A percentile compares a stretch with the other conserved stretches of the same genome.
These are phyloP conservation scores for Penicillium flavigenum DNA, from an alignment of 495 filamentous ascomycete species.

Conservation along the genomic window DNA sequence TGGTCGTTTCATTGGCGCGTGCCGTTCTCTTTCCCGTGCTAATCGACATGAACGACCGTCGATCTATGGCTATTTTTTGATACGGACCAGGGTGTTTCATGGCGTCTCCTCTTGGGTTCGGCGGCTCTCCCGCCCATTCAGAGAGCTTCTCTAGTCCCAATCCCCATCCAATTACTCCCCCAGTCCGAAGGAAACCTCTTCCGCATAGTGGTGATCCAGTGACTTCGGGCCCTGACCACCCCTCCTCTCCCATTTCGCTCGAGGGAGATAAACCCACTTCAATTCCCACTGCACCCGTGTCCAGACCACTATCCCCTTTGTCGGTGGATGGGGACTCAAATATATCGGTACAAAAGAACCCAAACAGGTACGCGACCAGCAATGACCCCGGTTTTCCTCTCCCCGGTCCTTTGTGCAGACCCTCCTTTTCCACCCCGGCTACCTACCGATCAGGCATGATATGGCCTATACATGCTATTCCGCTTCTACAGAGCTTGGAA, in stretches of 20 bases:
- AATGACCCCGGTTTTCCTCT: slow-evolving; percentile 5
- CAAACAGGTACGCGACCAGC: slow-evolving; percentile 43
- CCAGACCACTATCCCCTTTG: slow-evolving; percentile 24
- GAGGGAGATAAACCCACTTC: slow-evolving; percentile 29
- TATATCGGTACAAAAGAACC: slow-evolving; percentile 38
- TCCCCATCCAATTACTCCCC: slow-evolving; percentile 24
- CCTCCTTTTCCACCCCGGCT: slow-evolving; percentile 16
- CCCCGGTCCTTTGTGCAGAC: slow-evolving; percentile 9
- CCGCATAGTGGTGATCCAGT: slow-evolving; percentile 37
- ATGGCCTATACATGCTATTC: slow-evolving; percentile 27
- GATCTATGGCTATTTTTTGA: slow-evolving; percentile 35
- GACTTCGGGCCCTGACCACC: slow-evolving; percentile 28
- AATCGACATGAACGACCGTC: slow-evolving; percentile 28
- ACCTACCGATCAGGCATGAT: slow-evolving; percentile 12
- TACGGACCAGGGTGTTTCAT: slow-evolving; percentile 28
- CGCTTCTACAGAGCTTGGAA: slow-evolving; percentile 25
- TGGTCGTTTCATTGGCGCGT: slow-evolving; percentile 22
- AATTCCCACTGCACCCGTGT: slow-evolving; percentile 25
- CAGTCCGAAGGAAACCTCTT: slow-evolving; percentile 42
- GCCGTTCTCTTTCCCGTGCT: slow-evolving; percentile 25
- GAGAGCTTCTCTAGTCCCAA: slow-evolving; percentile 17
- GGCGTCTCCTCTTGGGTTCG: slow-evolving; percentile 29
- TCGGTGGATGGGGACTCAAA: slow-evolving; percentile 35
- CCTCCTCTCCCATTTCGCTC: slow-evolving; percentile 32
- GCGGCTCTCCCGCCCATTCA: slow-evolving; percentile 28